phyloP scores from a whole-genome alignment of 176 grass and related monocot genomes.

The Alopecurus myosuroides region DNA sequence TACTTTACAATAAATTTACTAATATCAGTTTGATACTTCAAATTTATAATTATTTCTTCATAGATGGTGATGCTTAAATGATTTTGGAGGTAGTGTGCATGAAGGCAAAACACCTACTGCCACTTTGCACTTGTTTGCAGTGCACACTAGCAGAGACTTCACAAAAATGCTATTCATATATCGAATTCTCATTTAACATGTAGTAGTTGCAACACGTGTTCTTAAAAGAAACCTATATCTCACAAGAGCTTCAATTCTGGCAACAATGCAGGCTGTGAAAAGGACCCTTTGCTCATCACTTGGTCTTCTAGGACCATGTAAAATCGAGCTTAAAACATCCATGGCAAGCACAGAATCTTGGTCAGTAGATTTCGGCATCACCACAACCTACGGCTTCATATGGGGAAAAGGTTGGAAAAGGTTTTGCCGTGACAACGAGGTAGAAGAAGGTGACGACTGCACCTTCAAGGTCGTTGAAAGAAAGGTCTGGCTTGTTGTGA shows the following conservation, averaged over 20 bases:
- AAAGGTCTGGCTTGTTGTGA: neutral
- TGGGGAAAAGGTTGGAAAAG: neutral
- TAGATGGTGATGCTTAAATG: neutral
- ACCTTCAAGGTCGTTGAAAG: conserved; percentile 14
- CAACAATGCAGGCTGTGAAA: conserved; percentile 21
- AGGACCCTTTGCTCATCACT: neutral
- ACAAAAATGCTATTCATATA: neutral
- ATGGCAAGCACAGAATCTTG: conserved; percentile 2
- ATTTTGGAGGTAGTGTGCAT: neutral
- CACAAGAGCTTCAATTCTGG: neutral
- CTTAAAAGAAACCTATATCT: neutral
- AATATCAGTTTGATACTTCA: neutral
- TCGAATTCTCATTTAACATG: neutral
- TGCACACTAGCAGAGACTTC: neutral
- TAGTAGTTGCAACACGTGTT: neutral
- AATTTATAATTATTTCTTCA: neutral
- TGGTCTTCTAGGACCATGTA: neutral
- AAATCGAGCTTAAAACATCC: neutral
- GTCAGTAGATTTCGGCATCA: neutral
- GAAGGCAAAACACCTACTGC: neutral
- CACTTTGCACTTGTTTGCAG: neutral
- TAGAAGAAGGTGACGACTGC: conserved; percentile 13
- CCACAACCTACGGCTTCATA: conserved; percentile 8
- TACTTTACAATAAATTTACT: neutral
- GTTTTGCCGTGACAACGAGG: conserved; percentile 19